Base-by-base conservation (phyloP, 129 eudicot genomes). In the Arctium minus region DNA sequence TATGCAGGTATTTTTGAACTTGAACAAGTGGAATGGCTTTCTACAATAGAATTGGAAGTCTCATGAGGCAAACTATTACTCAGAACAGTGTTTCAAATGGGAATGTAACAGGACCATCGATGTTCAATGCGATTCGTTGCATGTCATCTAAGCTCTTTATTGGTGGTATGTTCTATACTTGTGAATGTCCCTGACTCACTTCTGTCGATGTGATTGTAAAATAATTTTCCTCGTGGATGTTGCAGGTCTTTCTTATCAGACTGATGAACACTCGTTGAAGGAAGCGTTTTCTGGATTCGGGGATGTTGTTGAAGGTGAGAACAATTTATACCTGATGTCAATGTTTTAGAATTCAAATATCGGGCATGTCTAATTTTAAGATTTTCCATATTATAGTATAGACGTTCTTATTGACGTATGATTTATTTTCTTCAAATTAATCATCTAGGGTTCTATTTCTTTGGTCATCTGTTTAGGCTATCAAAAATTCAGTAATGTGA, bases 281-380 rank as follows among this genome's bases (percentile, higher is more conserved):
- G 97, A 96, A 6, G 99, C 99, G 5, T 96, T 96, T 87, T 67
- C 93, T 13, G 67, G 87, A 80, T 96, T 85, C 73, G 99, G 99
- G 38, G 97, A 96, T 22, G 97, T 96, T 70, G 39, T 60, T 73
- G 95, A 93, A 33, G 99, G 99, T 94, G 81, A 85, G 80, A 72
- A 37, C 70, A 32, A 50, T 5, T 15, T 71, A 5, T 1, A 50
- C 29, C 27, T n/a, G 27, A 22, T 60, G 29, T 5, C 29, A 60
- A n/a, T 60, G 3, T 60, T 60, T 60, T 60, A 60, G 29, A 60
- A 60, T 60, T 60, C 9, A n/a, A 60, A 17, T 6, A 30, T 1
- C 2, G n/a, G 27, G 8, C 68, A 60, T 60, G 68, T 17, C 29
- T 17, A 17, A 60, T 60, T 3, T 3, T 5, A 60, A 44, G 50